Percentiles rank a stretch among this genome's conserved stretches.
Evolutionary conservation across 2,329 filamentous ascomycete genomes (phyloP).

Genomic region (Juglanconis oblonga): DNA sequence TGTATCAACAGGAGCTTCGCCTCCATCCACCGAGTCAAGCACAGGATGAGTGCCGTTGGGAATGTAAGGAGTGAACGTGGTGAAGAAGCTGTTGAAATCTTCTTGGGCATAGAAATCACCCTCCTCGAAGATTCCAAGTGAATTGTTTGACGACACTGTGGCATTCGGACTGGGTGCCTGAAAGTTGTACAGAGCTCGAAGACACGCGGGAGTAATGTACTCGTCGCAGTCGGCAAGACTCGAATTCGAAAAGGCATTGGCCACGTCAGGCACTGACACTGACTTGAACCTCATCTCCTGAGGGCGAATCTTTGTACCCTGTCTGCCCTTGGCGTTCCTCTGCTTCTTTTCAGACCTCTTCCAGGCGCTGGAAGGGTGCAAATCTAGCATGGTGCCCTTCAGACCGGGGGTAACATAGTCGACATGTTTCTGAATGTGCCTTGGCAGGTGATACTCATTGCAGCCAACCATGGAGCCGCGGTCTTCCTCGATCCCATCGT

Average conservation of each 20-base stretch:
- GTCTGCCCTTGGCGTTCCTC: background rate
- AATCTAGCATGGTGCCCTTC: background rate
- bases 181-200: constrained; percentile 31
- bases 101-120: constrained; percentile 14
- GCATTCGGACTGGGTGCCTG: constrained; percentile 7
- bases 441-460: constrained; percentile 19
- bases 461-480: constrained; percentile 22
- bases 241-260: background rate
- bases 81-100: constrained; percentile 11
- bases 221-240: constrained; percentile 25
- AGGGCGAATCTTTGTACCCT: background rate
- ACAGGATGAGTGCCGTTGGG: constrained; percentile 10
- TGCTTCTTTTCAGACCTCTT: background rate
- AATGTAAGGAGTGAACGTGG: constrained; percentile 1
- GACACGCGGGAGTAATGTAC: constrained; percentile 31
- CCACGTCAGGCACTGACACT: background rate
- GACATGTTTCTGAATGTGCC: constrained; percentile 19
- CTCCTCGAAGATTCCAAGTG: constrained; percentile 17
- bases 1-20: background rate
- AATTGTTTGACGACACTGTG: constrained; percentile 9
- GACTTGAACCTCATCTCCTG: background rate
- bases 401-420: constrained; percentile 20
- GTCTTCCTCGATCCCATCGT: constrained; percentile 23
- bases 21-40: constrained; percentile 6
- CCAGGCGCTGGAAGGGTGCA: constrained; percentile 1